Conservation (phyloP, 495 filamentous ascomycete species). For the Tuber magnatum region DNA sequence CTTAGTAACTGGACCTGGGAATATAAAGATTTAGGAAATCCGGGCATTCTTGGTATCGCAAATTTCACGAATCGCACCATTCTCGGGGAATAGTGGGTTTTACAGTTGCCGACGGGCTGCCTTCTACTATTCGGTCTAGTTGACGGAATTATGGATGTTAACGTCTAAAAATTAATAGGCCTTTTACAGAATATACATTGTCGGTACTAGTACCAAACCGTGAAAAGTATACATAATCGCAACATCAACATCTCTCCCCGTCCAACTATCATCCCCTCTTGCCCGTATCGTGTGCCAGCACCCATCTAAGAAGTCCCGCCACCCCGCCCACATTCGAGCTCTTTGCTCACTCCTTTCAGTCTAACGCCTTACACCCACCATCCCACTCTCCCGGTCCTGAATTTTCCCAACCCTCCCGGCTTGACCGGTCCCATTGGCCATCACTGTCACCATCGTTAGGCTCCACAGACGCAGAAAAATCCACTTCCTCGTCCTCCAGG, state of each 20-base stretch:
- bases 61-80: too few species aligned
- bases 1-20: not conserved
- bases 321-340: not conserved
- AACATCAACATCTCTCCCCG: not conserved
- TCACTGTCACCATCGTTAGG: not conserved
- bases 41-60: not conserved
- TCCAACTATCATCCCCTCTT: not conserved
- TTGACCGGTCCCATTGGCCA: not conserved
- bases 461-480: not conserved
- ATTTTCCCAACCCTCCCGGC: not conserved
- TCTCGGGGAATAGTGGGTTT: not conserved
- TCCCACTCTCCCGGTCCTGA: not conserved
- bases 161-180: not conserved
- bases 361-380: not conserved
- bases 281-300: not conserved
- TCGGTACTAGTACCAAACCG: not conserved
- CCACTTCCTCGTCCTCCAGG: not conserved
- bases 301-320: not conserved
- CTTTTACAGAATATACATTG: not conserved
- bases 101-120: not conserved
- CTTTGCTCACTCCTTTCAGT: not conserved
- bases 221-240: not conserved
- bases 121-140: not conserved
- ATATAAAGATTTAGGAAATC: not conserved
- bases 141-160: not conserved